Base-by-base conservation (phyloP, 768 basidiomycete species). In the Lactarius pseudohatsudake region DNA sequence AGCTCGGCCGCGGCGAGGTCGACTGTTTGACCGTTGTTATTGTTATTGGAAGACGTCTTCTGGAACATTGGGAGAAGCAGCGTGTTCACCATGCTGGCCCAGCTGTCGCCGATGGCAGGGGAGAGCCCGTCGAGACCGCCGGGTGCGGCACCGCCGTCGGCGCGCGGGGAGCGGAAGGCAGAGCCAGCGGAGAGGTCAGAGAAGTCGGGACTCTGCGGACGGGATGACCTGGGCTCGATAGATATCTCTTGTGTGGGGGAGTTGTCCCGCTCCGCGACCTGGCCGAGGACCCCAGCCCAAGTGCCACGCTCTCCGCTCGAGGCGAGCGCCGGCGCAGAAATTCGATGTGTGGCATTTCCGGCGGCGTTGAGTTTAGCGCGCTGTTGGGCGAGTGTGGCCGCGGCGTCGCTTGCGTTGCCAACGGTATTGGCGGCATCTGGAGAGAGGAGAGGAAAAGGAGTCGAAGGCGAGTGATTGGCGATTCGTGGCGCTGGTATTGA, bases 21-120 rank as follows among this genome's bases (percentile, higher is more conserved):
- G 41, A 86, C 79, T 56, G 81, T 34, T 34, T 34, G 32, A 9
- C 32, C 32, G 8, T 8, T 9, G 32, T 34, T 34, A 36, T 76
- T 76, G 59, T 66, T 70, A n/a, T n/a, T n/a, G 50, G 76, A 57
- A 65, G 75, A 75, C 43, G 72, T 69, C 38, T 50, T 50, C 4
- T 50, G 22, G 45, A 47, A 47, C 45, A 47, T 47, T 1, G 47
- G 89, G 84, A 34, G 32, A 34, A 65, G 75, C 0, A 96, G 97
- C 0, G 97, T 99, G 75, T 92, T 96, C 74, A 96, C 50, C 94
- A 97, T 97, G 79, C 88, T 93, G 32, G 97, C 95, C 97, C 97
- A 98, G 79, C 90, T 94, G 69, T 91, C 91, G 59, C 86, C 86
- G 28, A 87, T 80, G 78, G 81, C 82, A 47, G 85, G 89, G 59